A percentile compares a stretch with the other conserved stretches of the same genome.
Evolutionary conservation across 441 rosid genomes (phyloP).

Genomic region (Corymbia citriodora): DNA sequence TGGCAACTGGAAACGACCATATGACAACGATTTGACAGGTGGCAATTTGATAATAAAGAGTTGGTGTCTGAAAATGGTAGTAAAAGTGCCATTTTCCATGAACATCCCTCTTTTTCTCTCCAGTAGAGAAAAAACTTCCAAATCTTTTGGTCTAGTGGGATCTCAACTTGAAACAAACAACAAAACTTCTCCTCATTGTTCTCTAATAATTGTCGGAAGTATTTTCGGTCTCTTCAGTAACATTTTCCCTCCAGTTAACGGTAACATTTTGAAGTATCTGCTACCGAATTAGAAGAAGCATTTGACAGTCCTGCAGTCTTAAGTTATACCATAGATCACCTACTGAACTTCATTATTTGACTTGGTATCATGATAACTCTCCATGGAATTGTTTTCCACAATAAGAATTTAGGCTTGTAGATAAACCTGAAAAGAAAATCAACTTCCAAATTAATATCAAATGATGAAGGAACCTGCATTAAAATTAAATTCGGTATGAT

Average conservation of each 20-base stretch:
- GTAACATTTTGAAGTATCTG: not conserved
- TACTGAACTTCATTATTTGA: not conserved
- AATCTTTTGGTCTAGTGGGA: not conserved
- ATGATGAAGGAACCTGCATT: no score
- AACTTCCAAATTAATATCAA: no score
- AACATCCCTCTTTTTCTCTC: not conserved
- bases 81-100: not conserved
- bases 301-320: not conserved
- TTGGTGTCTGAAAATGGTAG: not conserved
- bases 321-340: not conserved
- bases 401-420: not conserved
- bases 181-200: not conserved
- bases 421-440: not conserved
- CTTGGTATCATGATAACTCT: not conserved
- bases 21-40: not conserved
- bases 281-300: not conserved
- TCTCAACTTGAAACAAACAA: accelerated
- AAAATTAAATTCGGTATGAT: no score
- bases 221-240: not conserved
- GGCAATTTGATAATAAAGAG: not conserved
- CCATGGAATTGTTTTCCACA: not conserved
- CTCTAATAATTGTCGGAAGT: not conserved
- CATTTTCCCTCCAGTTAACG: not conserved
- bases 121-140: not conserved
- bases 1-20: not conserved